Base-by-base conservation (phyloP, 768 basidiomycete genomes). In the Megacollybia marginata region DNA sequence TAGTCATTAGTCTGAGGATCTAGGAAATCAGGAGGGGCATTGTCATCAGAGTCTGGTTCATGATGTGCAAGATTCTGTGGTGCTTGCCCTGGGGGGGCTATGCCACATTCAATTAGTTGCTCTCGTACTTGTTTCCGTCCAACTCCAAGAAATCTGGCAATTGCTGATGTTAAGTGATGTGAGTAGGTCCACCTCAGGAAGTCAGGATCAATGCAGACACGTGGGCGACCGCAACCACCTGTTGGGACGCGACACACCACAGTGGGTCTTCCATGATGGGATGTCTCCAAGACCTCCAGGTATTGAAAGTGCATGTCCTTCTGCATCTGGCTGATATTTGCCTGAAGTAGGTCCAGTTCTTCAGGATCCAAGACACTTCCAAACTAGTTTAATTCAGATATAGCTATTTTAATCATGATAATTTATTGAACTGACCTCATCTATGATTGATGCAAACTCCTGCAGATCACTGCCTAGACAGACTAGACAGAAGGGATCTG, bases 21-120 rank as follows among this genome's bases (percentile, higher is more conserved):
- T 16, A 36, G 35, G 35, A 36, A 10, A 36, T 36, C 35, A 10
- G 35, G 35, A 36, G 10, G 10, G 10, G 16, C 10, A 23, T 34
- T 5, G 33, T 19, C 10, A 57, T 44, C 13, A 51, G 53, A 52
- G 3, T 56, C 42, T 8, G 49, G 55, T 4, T 48, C 19, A 18
- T 56, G 35, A 16, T 36, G 35, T 10, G 16, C 35, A 36, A 36
- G 16, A 10, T 16, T 16, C n/a, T n/a, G n/a, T 36, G 35, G 35
- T 10, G 35, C 35, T 36, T 36, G 43, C 9, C 43, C 43, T 13
- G 43, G 43, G 49, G 38, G 38, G 48, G 28, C 15, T 48, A 54
- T 5, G 20, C 43, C 43, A 44, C n/a, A n/a, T n/a, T n/a, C n/a
- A n/a, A n/a, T n/a, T n/a, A n/a, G n/a, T n/a, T n/a, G n/a, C n/a